Evolutionary conservation across 129 eudicot genomes (phyloP).

Genomic region (Flaveria ramosissima): DNA sequence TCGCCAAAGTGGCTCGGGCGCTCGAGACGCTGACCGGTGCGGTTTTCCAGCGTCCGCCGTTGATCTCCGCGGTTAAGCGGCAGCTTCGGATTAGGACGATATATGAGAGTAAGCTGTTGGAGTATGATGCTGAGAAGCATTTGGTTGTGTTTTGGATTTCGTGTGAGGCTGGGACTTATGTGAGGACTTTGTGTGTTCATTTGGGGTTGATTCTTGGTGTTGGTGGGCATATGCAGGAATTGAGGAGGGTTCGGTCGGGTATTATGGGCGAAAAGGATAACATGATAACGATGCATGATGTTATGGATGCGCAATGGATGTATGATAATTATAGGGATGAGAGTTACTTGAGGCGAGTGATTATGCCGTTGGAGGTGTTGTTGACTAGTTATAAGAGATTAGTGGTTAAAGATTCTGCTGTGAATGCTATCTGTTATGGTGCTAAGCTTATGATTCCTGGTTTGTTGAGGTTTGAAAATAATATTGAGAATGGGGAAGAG

Average conservation of each 20-base stretch:
- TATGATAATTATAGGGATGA: slow-evolving; percentile 77
- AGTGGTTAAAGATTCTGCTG: slow-evolving; percentile 87
- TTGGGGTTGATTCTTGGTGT: slow-evolving; percentile 86
- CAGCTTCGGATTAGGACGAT: slow-evolving; percentile 85
- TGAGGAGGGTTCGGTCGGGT: slow-evolving; percentile 86
- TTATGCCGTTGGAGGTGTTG: slow-evolving; percentile 82
- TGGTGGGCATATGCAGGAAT: slow-evolving; percentile 93
- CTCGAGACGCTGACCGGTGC: slow-evolving; percentile 81
- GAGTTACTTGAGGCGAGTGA: slow-evolving; percentile 70
- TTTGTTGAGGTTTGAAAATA: slow-evolving; percentile 80
- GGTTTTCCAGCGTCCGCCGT: slow-evolving; percentile 82
- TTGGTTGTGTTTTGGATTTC: slow-evolving; percentile 93
- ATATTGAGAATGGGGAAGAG: slow-evolving; percentile 73
- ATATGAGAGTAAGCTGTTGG: slow-evolving; percentile 79
- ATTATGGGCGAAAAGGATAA: slow-evolving; percentile 91
- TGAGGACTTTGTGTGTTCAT: slow-evolving; percentile 89
- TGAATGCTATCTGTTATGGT: slow-evolving; percentile 93
- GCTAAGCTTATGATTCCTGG: slow-evolving; percentile 92
- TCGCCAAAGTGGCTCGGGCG: slow-evolving; percentile 76
- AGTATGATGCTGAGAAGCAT: slow-evolving; percentile 74
- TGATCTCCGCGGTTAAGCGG: slow-evolving; percentile 89
- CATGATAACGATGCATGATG: slow-evolving; percentile 94
- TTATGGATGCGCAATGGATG: slow-evolving; percentile 89
- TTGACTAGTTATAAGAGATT: slow-evolving; percentile 86
- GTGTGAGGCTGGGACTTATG: slow-evolving; percentile 93